These are phyloP conservation scores for Parascedosporium putredinis DNA, from an alignment of 2,329 filamentous ascomycete species.

Conservation along the genomic window DNA sequence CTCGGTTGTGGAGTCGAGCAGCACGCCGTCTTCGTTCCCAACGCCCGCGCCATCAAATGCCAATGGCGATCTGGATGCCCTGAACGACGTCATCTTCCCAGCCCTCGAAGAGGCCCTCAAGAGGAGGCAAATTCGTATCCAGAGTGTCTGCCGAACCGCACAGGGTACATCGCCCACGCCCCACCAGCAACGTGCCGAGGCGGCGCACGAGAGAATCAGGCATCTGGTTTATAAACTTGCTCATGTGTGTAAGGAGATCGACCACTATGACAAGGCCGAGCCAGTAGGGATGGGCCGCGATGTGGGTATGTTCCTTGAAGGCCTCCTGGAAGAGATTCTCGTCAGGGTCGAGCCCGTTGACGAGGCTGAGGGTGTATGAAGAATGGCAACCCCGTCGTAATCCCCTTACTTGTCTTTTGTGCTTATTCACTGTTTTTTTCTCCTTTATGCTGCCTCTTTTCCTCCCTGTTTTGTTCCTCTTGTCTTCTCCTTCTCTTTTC, in stretches of 20 bases:
- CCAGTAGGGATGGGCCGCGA: slow-evolving; percentile 91
- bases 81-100: slow-evolving; percentile 85
- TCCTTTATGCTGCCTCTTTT: no score
- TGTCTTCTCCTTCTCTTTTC: no score
- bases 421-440: neutral
- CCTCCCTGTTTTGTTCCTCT: no score
- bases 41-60: slow-evolving; percentile 45
- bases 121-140: slow-evolving; percentile 56
- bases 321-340: slow-evolving; percentile 79
- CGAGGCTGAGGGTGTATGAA: slow-evolving; percentile 51
- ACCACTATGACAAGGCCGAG: slow-evolving; percentile 74
- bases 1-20: slow-evolving; percentile 19
- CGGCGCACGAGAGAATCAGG: slow-evolving; percentile 71
- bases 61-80: slow-evolving; percentile 67
- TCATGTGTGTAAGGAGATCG: slow-evolving; percentile 79
- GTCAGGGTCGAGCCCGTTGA: slow-evolving; percentile 84
- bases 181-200: slow-evolving; percentile 57
- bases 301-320: slow-evolving; percentile 80
- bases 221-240: slow-evolving; percentile 74
- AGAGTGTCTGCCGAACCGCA: slow-evolving; percentile 32
- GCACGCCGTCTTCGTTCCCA: slow-evolving; percentile 41
- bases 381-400: no score
- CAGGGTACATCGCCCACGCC: slow-evolving; percentile 37
- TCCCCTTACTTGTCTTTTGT: neutral
- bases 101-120: slow-evolving; percentile 86